Evolutionary conservation across 495 filamentous ascomycete species (phyloP).

Genomic region (Neurospora discreta): DNA sequence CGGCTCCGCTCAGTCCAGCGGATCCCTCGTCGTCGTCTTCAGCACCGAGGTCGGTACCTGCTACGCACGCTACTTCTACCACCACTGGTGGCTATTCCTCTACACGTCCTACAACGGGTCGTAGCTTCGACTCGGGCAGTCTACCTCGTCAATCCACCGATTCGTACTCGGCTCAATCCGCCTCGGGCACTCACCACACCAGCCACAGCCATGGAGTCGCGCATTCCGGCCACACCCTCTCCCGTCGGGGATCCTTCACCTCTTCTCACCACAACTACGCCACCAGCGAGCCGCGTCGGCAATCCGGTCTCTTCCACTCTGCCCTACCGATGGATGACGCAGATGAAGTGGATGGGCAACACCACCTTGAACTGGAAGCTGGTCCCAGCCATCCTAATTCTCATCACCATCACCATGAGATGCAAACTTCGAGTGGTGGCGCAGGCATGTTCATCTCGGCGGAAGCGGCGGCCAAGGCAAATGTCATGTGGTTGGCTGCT

Average conservation of each 20-base stretch:
- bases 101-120: conserved; percentile 38
- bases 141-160: conserved; percentile 34
- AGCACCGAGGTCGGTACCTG: conserved; percentile 8
- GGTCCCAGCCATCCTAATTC: not conserved
- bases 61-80: not conserved
- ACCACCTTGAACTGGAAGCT: not conserved
- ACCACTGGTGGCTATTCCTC: conserved; percentile 14
- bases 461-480: conserved; percentile 5
- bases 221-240: conserved; percentile 21
- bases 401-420: not conserved
- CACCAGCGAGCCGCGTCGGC: conserved; percentile 29
- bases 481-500: conserved; percentile 74
- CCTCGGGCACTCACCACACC: not conserved
- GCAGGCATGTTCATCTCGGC: not conserved
- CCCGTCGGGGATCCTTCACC: not conserved
- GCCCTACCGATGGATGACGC: conserved; percentile 73
- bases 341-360: not conserved
- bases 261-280: not conserved
- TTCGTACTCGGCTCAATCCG: conserved; percentile 22
- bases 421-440: not conserved
- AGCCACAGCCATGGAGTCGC: not conserved
- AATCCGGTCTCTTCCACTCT: conserved; percentile 71
- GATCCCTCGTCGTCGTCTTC: conserved; percentile 27
- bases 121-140: conserved; percentile 37
- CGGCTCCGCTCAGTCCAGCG: conserved; percentile 33